These are phyloP conservation scores for Colletotrichum eremochloae DNA, from an alignment of 2,329 filamentous ascomycete genomes.

Conservation along the genomic window DNA sequence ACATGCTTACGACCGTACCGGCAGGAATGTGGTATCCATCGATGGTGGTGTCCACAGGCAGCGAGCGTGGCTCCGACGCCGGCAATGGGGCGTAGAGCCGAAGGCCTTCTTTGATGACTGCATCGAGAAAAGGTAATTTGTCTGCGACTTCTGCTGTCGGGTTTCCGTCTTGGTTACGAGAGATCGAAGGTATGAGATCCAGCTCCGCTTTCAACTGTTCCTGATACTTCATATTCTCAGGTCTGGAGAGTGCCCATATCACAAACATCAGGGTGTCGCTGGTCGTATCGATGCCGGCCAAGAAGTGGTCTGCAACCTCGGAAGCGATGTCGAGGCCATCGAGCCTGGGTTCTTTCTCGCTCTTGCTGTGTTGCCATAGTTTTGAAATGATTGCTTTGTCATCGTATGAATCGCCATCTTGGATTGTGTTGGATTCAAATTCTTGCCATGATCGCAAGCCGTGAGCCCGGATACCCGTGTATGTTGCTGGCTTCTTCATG, in stretches of 20 bases:
- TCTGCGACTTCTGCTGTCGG: slow-evolving; percentile 54
- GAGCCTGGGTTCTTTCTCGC: slow-evolving; percentile 44
- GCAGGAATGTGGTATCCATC: slow-evolving; percentile 47
- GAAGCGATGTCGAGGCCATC: slow-evolving; percentile 58
- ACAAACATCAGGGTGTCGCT: slow-evolving; percentile 65
- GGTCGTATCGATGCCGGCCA: slow-evolving; percentile 67
- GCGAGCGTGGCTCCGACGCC: slow-evolving; percentile 62
- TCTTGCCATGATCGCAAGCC: background rate
- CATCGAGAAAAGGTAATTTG: slow-evolving; percentile 58
- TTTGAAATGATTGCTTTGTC: slow-evolving; percentile 45
- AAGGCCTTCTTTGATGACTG: slow-evolving; percentile 64
- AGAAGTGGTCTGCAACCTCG: slow-evolving; percentile 66
- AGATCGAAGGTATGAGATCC: slow-evolving; percentile 44
- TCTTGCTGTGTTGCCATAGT: slow-evolving; percentile 53
- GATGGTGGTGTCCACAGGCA: slow-evolving; percentile 38
- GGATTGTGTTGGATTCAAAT: slow-evolving; percentile 8
- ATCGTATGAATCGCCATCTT: background rate
- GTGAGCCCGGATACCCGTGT: slow-evolving; percentile 61
- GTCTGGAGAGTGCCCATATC: slow-evolving; percentile 62
- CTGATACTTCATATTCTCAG: slow-evolving; percentile 58
- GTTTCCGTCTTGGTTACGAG: slow-evolving; percentile 44
- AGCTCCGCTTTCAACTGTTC: slow-evolving; percentile 38
- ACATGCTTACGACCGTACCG: slow-evolving; percentile 47
- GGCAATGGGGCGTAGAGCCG: slow-evolving; percentile 65
- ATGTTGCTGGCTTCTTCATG: slow-evolving; percentile 63